Conservation (phyloP, 345 rosid genomes). For the Rhodomyrtus tomentosa region DNA sequence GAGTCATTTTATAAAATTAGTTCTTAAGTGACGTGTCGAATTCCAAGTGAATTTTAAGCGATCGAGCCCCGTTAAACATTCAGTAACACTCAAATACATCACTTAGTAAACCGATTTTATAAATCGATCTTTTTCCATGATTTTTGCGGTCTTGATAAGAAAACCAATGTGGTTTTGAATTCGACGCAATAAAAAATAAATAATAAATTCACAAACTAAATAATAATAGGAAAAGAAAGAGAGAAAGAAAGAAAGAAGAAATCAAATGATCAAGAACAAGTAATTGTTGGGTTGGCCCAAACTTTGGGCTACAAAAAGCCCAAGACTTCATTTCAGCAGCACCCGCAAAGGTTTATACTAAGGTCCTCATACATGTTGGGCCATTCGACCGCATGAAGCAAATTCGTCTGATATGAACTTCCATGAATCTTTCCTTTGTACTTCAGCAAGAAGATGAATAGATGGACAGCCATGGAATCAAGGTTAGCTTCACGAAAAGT, state of each 20-base stretch:
- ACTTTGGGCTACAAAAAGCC: too few species aligned
- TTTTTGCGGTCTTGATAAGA: neutral
- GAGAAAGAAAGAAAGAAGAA: neutral
- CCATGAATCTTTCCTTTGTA: neutral
- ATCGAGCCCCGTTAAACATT: neutral
- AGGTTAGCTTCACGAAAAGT: neutral
- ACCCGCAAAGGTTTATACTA: too few species aligned
- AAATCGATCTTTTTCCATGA: neutral
- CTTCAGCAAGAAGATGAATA: neutral
- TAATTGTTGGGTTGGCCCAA: neutral
- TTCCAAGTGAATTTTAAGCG: fast-evolving
- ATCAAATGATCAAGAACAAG: neutral
- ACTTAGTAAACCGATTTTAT: neutral
- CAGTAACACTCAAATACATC: neutral
- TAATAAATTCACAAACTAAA: neutral
- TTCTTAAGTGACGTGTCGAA: neutral
- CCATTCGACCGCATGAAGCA: neutral
- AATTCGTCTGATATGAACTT: neutral
- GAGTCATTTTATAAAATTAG: neutral
- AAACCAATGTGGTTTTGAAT: neutral
- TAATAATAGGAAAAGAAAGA: neutral
- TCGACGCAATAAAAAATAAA: neutral
- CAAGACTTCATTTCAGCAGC: too few species aligned
- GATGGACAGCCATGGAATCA: neutral
- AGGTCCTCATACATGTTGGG: neutral